Percentiles rank a stretch among this genome's conserved stretches.
Conservation (phyloP, 1,284 basidiomycete genomes). For the Tilletia setariae region DNA sequence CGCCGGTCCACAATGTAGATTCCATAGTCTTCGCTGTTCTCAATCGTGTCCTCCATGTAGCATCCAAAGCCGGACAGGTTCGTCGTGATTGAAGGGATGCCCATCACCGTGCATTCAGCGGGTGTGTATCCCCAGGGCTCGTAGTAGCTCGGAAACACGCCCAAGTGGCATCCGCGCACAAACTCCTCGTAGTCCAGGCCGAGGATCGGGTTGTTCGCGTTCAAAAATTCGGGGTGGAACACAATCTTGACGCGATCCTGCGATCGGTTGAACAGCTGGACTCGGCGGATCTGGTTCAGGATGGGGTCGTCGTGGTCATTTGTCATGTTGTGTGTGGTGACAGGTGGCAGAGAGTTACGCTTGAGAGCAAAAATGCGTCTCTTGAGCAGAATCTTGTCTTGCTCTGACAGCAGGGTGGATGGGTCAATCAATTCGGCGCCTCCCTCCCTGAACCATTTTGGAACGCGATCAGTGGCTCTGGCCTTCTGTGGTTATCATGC, state of each 20-base stretch:
- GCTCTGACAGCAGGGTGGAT: constrained; percentile 70
- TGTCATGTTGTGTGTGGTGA: constrained; percentile 96
- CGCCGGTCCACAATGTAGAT: constrained; percentile 90
- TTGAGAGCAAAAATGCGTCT: constrained; percentile 93
- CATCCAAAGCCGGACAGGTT: constrained; percentile 96
- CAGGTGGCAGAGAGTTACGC: constrained; percentile 83
- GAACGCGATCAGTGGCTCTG: too few species aligned
- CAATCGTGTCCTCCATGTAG: constrained; percentile 98
- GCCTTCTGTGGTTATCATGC: too few species aligned
- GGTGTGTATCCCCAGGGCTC: constrained; percentile 83
- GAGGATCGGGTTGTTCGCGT: constrained; percentile 93
- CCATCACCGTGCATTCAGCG: constrained; percentile 73
- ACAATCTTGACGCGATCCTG: constrained; percentile 88
- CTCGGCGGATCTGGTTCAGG: constrained; percentile 86
- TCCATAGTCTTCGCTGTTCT: constrained; percentile 63
- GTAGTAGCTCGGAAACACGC: constrained; percentile 92
- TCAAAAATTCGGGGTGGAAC: constrained; percentile 98
- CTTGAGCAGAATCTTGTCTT: constrained; percentile 94
- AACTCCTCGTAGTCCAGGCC: constrained; percentile 99
- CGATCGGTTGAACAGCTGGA: constrained; percentile 81
- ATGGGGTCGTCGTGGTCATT: constrained; percentile 90
- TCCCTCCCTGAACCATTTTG: constrained; percentile 60
- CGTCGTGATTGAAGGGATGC: constrained; percentile 92
- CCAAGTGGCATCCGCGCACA: constrained; percentile 92
- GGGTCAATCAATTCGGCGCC: constrained; percentile 44